These are phyloP conservation scores for Leccinum olivaceopallidum DNA, from an alignment of 768 basidiomycete genomes.

Conservation along the genomic window DNA sequence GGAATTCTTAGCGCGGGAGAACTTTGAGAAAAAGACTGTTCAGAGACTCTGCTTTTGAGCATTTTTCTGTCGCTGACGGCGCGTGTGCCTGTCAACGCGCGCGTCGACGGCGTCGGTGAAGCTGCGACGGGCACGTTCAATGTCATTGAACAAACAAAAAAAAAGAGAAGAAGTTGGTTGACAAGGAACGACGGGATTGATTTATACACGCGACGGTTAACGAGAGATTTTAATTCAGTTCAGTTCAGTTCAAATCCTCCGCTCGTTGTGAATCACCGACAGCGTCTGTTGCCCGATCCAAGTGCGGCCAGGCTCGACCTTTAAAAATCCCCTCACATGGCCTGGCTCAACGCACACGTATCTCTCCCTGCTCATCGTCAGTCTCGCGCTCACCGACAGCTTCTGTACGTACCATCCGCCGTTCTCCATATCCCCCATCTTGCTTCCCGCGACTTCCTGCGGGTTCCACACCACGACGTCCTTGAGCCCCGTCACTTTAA, in stretches of 20 bases:
- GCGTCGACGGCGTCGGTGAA: slow-evolving; percentile 23
- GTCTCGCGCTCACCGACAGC: slow-evolving; percentile 3
- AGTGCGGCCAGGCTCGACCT: slow-evolving; percentile 58
- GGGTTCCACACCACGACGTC: slow-evolving; percentile 98
- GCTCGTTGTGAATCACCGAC: slow-evolving; percentile 40
- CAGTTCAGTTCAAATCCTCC: slow-evolving; percentile 15
- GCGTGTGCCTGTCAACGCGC: background rate
- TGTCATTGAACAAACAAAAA: background rate
- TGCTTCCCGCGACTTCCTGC: slow-evolving; percentile 60
- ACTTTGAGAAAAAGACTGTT: slow-evolving; percentile 42
- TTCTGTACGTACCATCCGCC: slow-evolving; percentile 68
- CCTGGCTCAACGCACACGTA: slow-evolving; percentile 95
- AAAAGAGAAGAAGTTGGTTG: background rate
- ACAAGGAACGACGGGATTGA: background rate
- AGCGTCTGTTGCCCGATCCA: slow-evolving; percentile 81
- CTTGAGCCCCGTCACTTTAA: slow-evolving; percentile 58
- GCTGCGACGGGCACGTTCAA: slow-evolving; percentile 27
- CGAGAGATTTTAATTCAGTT: background rate
- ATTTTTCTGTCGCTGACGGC: slow-evolving; percentile 35
- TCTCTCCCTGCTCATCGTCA: slow-evolving; percentile 53
- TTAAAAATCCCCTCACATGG: slow-evolving; percentile 70
- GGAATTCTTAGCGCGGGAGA: slow-evolving; percentile 2
- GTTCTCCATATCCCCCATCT: slow-evolving; percentile 88
- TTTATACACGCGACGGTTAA: background rate
- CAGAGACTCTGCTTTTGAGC: slow-evolving; percentile 50